A percentile compares a stretch with the other conserved stretches of the same genome.
Conservation (phyloP, 345 rosid species). For the Rhizophora mangle region DNA sequence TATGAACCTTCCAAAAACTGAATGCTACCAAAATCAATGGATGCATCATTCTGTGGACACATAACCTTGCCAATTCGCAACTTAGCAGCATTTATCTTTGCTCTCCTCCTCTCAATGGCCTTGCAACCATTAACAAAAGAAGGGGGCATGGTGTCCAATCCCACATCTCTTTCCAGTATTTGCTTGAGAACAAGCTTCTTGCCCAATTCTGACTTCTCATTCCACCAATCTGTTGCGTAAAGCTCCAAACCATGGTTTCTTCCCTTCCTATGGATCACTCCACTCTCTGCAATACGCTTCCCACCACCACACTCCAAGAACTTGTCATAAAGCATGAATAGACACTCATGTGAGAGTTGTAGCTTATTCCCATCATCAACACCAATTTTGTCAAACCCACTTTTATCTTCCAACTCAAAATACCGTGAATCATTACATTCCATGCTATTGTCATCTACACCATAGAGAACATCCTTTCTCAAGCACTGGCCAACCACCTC, state of each 20-base stretch:
- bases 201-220: constrained; percentile 64
- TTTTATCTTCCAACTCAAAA: constrained; percentile 30
- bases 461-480: constrained; percentile 37
- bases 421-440: constrained; percentile 27
- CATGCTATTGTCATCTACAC: constrained; percentile 17
- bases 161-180: constrained; percentile 69
- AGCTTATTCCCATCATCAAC: constrained; percentile 21
- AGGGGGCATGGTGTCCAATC: constrained; percentile 60
- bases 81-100: constrained; percentile 67
- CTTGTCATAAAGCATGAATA: constrained; percentile 42
- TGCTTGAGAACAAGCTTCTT: constrained; percentile 63
- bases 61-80: constrained; percentile 44
- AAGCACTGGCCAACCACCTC: constrained; percentile 44
- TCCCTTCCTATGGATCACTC: constrained; percentile 9
- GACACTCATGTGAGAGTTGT: constrained; percentile 46
- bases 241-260: constrained; percentile 20
- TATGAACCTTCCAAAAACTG: constrained; percentile 5
- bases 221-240: constrained; percentile 65
- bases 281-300: constrained; percentile 11
- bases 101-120: constrained; percentile 49
- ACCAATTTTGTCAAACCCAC: constrained; percentile 1
- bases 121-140: constrained; percentile 53
- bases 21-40: constrained; percentile 10
- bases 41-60: constrained; percentile 35
- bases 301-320: constrained; percentile 29